phyloP scores from a whole-genome alignment of 2,329 filamentous ascomycete genomes.

The Tolypocladium tundrense region DNA sequence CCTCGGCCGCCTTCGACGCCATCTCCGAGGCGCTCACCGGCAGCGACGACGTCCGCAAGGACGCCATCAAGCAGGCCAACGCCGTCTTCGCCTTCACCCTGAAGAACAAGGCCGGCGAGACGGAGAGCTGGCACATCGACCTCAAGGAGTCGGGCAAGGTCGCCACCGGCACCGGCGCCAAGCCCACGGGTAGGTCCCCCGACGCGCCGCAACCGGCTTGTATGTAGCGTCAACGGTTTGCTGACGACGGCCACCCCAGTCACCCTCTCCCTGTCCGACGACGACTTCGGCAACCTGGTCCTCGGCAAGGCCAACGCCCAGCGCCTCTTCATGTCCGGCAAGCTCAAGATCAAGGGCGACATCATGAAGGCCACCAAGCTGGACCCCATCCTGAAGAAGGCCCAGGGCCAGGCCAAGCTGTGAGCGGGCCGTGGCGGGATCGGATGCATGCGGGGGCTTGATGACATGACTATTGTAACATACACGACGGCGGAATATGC shows the following conservation, averaged over 20 bases:
- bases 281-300: slow-evolving; percentile 77
- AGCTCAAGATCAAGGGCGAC: slow-evolving; percentile 96
- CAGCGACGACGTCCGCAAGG: slow-evolving; percentile 65
- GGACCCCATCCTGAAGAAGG: slow-evolving; percentile 85
- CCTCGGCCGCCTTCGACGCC: slow-evolving; percentile 82
- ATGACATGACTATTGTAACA: neutral
- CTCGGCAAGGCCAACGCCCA: slow-evolving; percentile 87
- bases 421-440: slow-evolving; percentile 29
- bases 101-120: slow-evolving; percentile 75
- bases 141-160: slow-evolving; percentile 84
- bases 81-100: slow-evolving; percentile 86
- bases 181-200: slow-evolving; percentile 59
- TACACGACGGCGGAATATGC: neutral
- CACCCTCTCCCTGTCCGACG: slow-evolving; percentile 73
- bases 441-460: neutral
- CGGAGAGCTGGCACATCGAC: slow-evolving; percentile 88
- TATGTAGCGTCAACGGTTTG: neutral
- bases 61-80: slow-evolving; percentile 80
- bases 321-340: slow-evolving; percentile 93
- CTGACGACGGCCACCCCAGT: slow-evolving; percentile 41
- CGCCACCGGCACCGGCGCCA: slow-evolving; percentile 65
- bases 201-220: slow-evolving; percentile 60
- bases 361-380: slow-evolving; percentile 98
- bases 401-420: slow-evolving; percentile 74
- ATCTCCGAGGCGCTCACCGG: slow-evolving; percentile 64